phyloP scores from a whole-genome alignment of 208 protist genomes.

The Wallacemonas sp. region DNA sequence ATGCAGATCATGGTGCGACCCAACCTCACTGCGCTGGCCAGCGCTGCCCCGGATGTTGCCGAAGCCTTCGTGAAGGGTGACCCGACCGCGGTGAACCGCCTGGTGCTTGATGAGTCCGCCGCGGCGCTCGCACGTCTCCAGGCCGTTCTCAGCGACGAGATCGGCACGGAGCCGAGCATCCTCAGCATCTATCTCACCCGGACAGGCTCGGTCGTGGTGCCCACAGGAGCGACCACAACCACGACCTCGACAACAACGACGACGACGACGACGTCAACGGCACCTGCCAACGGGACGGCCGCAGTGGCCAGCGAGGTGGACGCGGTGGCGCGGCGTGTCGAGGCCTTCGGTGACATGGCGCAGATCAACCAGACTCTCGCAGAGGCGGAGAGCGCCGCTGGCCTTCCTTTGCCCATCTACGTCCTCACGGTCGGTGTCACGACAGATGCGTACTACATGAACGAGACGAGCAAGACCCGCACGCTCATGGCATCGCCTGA shows the following conservation, averaged over 20 bases:
- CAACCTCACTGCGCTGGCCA: conserved; percentile 1
- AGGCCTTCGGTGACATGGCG: neutral
- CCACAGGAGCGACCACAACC: neutral
- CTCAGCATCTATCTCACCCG: neutral
- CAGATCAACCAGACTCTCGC: neutral
- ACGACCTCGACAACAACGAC: conserved; percentile 5
- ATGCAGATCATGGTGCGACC: conserved; percentile 11
- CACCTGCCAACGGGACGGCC: neutral
- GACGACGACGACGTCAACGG: neutral
- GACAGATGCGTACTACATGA: conserved; percentile 22
- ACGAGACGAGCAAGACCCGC: conserved; percentile 8
- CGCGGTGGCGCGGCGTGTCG: conserved; percentile 11
- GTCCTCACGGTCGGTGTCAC: conserved; percentile 32
- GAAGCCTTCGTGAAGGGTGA: neutral
- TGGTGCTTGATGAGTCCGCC: conserved; percentile 12
- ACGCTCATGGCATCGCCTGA: conserved; percentile 31
- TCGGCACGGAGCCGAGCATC: conserved; percentile 2
- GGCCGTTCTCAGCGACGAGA: conserved; percentile 5
- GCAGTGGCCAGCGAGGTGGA: neutral
- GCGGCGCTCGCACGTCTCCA: conserved; percentile 31
- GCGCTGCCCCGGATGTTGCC: neutral
- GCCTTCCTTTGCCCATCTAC: conserved; percentile 28
- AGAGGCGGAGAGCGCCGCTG: neutral
- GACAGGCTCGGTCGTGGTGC: neutral
- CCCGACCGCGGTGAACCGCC: neutral